These are phyloP conservation scores for Metschnikowia santaceciliae DNA, from an alignment of 805 yeast genomes.

Conservation along the genomic window DNA sequence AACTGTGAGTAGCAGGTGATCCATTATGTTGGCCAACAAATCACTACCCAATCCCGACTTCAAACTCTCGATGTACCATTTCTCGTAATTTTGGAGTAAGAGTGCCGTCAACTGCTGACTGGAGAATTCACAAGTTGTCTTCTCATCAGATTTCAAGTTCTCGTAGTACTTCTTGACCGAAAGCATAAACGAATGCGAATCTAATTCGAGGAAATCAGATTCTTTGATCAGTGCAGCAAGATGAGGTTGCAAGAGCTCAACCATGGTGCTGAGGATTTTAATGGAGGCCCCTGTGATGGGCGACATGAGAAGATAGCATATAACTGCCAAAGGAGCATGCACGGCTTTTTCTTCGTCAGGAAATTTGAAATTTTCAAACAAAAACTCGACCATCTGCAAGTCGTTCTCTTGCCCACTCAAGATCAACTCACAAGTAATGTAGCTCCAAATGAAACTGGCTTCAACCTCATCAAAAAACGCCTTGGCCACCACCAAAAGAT, in stretches of 20 bases:
- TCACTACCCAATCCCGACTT: constrained; percentile 14
- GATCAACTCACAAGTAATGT: constrained; percentile 45
- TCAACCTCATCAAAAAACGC: constrained; percentile 85
- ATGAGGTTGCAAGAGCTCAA: constrained; percentile 59
- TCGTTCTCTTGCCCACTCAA: constrained; percentile 24
- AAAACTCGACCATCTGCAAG: constrained; percentile 52
- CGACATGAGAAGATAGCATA: constrained; percentile 39
- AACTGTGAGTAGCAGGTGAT: not conserved
- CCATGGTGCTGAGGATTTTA: constrained; percentile 37
- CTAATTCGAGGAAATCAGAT: not conserved
- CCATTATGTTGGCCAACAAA: constrained; percentile 15
- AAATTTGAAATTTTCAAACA: constrained; percentile 63
- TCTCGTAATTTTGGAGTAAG: constrained; percentile 18
- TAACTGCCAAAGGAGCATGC: constrained; percentile 70
- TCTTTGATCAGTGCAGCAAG: constrained; percentile 35
- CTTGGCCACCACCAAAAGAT: constrained; percentile 54
- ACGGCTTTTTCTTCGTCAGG: constrained; percentile 84
- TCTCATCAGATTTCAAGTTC: not conserved
- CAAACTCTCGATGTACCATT: constrained; percentile 18
- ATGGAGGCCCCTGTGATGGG: constrained; percentile 29
- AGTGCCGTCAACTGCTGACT: constrained; percentile 15
- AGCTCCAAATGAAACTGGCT: constrained; percentile 72
- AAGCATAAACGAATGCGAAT: not conserved
- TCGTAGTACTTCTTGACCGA: constrained; percentile 1
- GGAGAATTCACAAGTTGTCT: not conserved